phyloP scores from a whole-genome alignment of 1,284 basidiomycete species.

The Ustilago curta region DNA sequence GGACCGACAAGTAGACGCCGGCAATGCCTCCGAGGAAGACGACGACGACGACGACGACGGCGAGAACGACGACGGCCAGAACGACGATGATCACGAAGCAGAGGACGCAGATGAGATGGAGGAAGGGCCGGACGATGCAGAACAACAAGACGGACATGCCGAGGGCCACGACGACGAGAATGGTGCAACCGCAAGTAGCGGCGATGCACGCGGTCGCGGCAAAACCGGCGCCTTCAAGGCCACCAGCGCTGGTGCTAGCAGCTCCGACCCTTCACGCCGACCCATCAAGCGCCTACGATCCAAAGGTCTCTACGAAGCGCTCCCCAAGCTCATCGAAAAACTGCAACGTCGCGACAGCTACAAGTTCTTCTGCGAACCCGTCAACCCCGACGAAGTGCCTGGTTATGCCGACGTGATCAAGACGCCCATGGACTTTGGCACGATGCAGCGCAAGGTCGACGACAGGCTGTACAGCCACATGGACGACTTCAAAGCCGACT shows the following conservation, averaged over 20 bases:
- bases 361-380: constrained; percentile 82
- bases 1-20: background rate
- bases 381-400: constrained; percentile 76
- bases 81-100: constrained; percentile 12
- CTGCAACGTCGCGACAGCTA: constrained; percentile 80
- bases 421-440: constrained; percentile 84
- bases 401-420: constrained; percentile 79
- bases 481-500: constrained; percentile 58
- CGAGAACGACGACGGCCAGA: constrained; percentile 11
- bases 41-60: constrained; percentile 15
- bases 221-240: constrained; percentile 30
- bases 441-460: constrained; percentile 73
- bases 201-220: constrained; percentile 19
- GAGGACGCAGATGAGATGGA: constrained; percentile 6
- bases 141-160: constrained; percentile 1
- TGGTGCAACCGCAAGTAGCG: background rate
- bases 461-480: constrained; percentile 51
- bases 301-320: constrained; percentile 50
- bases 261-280: constrained; percentile 24
- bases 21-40: constrained; percentile 11
- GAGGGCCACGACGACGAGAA: background rate
- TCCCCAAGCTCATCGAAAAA: constrained; percentile 53
- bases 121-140: constrained; percentile 8
- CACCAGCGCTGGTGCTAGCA: constrained; percentile 9
- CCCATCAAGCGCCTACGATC: constrained; percentile 51